Conservation (phyloP, 805 yeast species). For the Candida cerambycidarum region DNA sequence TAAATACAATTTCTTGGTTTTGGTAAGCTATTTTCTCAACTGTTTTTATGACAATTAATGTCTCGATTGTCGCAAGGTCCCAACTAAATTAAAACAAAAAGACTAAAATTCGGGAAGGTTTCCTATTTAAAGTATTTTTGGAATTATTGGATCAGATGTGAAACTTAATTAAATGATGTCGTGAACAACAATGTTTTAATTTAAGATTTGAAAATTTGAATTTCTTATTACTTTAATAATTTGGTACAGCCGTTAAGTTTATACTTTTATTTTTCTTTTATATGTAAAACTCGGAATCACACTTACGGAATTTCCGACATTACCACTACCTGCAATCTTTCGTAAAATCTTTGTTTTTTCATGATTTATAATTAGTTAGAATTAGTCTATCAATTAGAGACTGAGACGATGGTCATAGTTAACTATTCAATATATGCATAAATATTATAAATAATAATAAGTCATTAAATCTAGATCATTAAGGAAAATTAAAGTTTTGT, state of each 20-base stretch:
- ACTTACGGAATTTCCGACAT: conserved; percentile 3
- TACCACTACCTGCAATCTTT: background rate
- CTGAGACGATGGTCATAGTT: no score
- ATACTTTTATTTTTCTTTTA: background rate
- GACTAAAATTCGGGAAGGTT: background rate
- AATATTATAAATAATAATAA: no score
- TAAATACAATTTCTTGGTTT: background rate
- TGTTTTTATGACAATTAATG: conserved; percentile 5
- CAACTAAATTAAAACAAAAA: background rate
- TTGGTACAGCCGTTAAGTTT: no score
- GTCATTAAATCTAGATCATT: no score
- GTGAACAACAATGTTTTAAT: background rate
- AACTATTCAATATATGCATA: no score
- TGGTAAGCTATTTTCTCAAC: conserved; percentile 1
- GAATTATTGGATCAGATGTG: no score
- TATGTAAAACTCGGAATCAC: background rate
- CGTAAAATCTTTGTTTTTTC: conserved; percentile 2
- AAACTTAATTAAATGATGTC: no score
- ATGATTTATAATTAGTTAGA: no score
- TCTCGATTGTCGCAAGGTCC: background rate
- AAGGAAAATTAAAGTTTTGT: no score
- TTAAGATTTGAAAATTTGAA: no score
- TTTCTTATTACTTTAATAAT: no score
- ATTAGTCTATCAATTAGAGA: no score
- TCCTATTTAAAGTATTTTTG: background rate